phyloP scores from a whole-genome alignment of 371 early-diverging fungal genomes.

The Rhizopus arrhizus region DNA sequence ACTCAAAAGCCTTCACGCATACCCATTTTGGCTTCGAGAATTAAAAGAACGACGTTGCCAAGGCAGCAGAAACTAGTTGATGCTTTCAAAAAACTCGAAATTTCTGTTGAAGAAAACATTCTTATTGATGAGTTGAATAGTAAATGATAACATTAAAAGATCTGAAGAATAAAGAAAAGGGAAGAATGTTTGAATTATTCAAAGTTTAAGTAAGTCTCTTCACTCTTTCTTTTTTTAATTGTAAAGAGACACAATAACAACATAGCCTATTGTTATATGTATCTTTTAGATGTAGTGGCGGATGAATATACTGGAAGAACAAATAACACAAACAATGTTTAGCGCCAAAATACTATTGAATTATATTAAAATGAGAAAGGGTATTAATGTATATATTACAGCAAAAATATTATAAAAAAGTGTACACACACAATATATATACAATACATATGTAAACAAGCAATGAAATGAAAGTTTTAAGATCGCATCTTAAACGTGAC shows the following conservation, averaged over 20 bases:
- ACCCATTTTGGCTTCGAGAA: slow-evolving; percentile 6
- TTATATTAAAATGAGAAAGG: not conserved
- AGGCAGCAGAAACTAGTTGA: not conserved
- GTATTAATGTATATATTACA: slow-evolving; percentile 4
- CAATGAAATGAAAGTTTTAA: not conserved
- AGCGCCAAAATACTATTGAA: not conserved
- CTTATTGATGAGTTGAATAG: not conserved
- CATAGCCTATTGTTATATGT: too few species aligned
- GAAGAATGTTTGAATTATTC: not conserved
- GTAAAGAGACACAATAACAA: too few species aligned
- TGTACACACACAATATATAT: not conserved
- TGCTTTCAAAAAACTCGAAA: not conserved
- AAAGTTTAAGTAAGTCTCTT: too few species aligned
- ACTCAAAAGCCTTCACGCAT: slow-evolving; percentile 1
- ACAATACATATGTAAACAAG: not conserved
- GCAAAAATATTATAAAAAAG: not conserved
- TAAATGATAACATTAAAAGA: too few species aligned
- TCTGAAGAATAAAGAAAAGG: too few species aligned
- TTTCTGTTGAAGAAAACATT: not conserved
- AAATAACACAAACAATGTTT: not conserved
- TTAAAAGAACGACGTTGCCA: not conserved
- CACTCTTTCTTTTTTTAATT: too few species aligned
- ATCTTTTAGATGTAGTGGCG: too few species aligned
- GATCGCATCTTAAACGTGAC: not conserved
- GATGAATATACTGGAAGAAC: not conserved